Evolutionary conservation across 2,329 filamentous ascomycete genomes (phyloP).

Genomic region (Juglanconis juglandina): DNA sequence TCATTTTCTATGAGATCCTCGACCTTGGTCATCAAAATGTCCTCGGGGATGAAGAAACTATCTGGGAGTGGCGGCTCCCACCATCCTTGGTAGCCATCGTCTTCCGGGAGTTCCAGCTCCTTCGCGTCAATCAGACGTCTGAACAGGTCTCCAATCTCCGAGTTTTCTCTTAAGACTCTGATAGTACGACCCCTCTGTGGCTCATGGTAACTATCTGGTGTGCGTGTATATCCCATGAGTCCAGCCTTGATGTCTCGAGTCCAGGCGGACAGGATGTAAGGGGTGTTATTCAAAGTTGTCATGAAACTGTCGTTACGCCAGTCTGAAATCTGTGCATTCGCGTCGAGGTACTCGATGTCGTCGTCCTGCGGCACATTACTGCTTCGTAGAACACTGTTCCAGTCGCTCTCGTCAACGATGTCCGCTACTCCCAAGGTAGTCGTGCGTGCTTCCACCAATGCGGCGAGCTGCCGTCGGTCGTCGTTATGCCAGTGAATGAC

Average conservation of each 20-base stretch:
- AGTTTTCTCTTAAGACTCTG: not conserved
- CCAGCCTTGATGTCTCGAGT: not conserved
- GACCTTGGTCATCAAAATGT: not conserved
- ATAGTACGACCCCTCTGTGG: not conserved
- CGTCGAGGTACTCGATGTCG: too few relatives aligned
- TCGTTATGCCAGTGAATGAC: not conserved
- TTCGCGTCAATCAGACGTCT: not conserved
- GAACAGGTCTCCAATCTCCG: not conserved
- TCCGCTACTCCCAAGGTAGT: too few relatives aligned
- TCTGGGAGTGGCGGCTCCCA: too few relatives aligned
- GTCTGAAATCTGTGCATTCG: too few relatives aligned
- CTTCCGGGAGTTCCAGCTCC: not conserved
- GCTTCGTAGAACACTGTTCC: not conserved
- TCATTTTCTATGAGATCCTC: not conserved
- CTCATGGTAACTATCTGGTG: not conserved
- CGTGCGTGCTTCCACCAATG: too few relatives aligned
- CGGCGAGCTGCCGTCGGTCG: not conserved
- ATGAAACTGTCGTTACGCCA: not conserved
- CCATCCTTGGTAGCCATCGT: not conserved
- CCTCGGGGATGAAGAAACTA: not conserved
- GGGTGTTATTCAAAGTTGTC: not conserved
- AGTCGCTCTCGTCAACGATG: not conserved
- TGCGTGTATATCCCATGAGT: not conserved
- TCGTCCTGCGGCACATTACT: not conserved
- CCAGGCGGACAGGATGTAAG: not conserved